Conservation (phyloP, 176 grass and related monocot genomes). For the Juncus effusus region DNA sequence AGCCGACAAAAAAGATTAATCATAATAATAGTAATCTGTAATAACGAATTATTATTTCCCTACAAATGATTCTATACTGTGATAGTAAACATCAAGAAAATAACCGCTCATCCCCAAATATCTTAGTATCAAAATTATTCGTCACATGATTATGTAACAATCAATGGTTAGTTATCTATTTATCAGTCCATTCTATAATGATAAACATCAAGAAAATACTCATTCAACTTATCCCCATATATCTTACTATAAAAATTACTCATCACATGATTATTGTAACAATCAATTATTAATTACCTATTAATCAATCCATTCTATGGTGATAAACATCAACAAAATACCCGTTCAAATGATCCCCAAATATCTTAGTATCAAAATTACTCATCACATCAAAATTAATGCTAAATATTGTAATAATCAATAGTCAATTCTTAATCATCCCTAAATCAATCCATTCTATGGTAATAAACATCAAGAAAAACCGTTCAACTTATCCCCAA, state of each 20-base stretch:
- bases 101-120: slow-evolving; percentile 64
- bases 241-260: slow-evolving; percentile 63
- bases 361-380: slow-evolving; percentile 67
- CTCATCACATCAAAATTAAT: slow-evolving; percentile 33
- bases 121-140: slow-evolving; percentile 61
- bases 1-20: too few relatives aligned
- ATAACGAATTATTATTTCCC: not conserved
- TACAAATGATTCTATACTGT: slow-evolving; percentile 54
- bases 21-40: slow-evolving; percentile 12
- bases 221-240: slow-evolving; percentile 69
- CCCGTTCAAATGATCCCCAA: slow-evolving; percentile 64
- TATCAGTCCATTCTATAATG: slow-evolving; percentile 45
- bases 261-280: slow-evolving; percentile 29
- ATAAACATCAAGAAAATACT: slow-evolving; percentile 55
- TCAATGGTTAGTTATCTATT: too few relatives aligned
- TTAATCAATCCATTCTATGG: slow-evolving; percentile 71
- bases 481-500: slow-evolving; percentile 69
- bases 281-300: not conserved
- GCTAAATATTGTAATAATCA: not conserved
- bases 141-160: slow-evolving; percentile 44
- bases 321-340: slow-evolving; percentile 64
- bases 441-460: slow-evolving; percentile 53
- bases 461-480: slow-evolving; percentile 54
- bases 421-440: not conserved
- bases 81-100: slow-evolving; percentile 55